phyloP scores from a whole-genome alignment of 331 rosid species.

The Stylosanthes scabra region DNA sequence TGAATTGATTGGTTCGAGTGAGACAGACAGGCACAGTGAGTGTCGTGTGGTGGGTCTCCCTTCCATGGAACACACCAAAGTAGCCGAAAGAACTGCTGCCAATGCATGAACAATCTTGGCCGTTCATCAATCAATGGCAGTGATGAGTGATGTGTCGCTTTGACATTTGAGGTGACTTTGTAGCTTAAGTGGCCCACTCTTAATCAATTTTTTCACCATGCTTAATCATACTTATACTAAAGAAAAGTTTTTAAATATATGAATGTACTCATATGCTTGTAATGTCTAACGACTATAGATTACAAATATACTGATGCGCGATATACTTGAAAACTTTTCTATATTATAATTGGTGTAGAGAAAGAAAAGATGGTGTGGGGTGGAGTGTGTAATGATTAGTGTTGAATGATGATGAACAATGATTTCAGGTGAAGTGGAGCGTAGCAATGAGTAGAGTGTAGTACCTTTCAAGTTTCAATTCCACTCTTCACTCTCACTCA shows the following conservation, averaged over 20 bases:
- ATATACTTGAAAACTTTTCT: too few species aligned
- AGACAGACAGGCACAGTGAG: constrained; percentile 36
- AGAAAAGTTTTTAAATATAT: too few species aligned
- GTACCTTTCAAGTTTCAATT: neutral
- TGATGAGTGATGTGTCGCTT: constrained; percentile 23
- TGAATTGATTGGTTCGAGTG: constrained; percentile 24
- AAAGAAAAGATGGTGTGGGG: neutral
- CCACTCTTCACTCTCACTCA: neutral
- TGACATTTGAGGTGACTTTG: neutral
- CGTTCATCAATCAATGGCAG: constrained; percentile 26
- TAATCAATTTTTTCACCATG: too few species aligned
- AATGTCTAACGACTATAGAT: too few species aligned
- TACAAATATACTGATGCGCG: too few species aligned
- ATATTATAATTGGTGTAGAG: neutral
- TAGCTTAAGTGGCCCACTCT: neutral
- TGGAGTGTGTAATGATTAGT: constrained; percentile 17
- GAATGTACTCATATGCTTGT: too few species aligned
- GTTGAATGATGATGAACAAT: neutral
- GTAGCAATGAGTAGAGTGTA: neutral
- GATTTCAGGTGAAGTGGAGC: constrained; percentile 22
- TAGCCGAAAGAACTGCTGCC: constrained; percentile 43
- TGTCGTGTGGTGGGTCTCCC: constrained; percentile 37
- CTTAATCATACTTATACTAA: too few species aligned
- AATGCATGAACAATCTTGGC: constrained; percentile 23
- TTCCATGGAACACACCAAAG: constrained; percentile 29